Base-by-base conservation (phyloP, 2,329 filamentous ascomycete genomes). In the Epicoccum sorghinum region DNA sequence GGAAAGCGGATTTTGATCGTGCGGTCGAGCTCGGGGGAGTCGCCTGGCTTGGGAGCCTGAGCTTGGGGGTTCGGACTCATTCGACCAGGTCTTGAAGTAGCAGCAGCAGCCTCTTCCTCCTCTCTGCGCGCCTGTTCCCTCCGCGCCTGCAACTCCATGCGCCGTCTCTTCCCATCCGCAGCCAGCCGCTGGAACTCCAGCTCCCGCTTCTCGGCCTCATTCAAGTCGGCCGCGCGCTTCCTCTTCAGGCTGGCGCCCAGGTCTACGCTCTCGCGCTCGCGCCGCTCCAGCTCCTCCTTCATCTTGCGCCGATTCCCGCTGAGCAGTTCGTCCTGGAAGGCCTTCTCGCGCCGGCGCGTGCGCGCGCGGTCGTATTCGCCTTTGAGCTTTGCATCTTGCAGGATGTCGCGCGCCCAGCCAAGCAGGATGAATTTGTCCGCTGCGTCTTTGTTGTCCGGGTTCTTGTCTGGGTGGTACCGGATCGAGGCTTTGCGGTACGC, bases 401-500 rank as follows among this genome's bases (percentile, higher is more conserved):
- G 84, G 2, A 97, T 85, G 75, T 96, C 91, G 70, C 91, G 86
- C n/a, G 91, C 93, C 58, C 89, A 89, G 69, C 92, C 89, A 53
- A 96, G 86, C 1, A 89, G 81, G 74, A 96, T 90, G 80, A 96
- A 98, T 68, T 89, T 90, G 51, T 88, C 87, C 40, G 90, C 82
- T 62, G 95, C 91, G 65, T 78, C 77, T 4, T 78, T 75, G 55
- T 79, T 71, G 62, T 73, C 72, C 47, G 84, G 85, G 50, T 93
- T 87, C 78, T 97, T 96, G 82, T 98, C 93, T 1, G 93, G 93
- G 74, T 98, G 93, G 79, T 93, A 91, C 69, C 91, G 91, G n/a
- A 96, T 81, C 3, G 91, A 91, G 27, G 88, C 87, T 66, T 90
- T 90, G 55, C 91, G 86, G 81, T 93, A 97, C 39, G 91, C 91